Conservation (phyloP, 441 rosid genomes). For the Heliophila coronopifolia region DNA sequence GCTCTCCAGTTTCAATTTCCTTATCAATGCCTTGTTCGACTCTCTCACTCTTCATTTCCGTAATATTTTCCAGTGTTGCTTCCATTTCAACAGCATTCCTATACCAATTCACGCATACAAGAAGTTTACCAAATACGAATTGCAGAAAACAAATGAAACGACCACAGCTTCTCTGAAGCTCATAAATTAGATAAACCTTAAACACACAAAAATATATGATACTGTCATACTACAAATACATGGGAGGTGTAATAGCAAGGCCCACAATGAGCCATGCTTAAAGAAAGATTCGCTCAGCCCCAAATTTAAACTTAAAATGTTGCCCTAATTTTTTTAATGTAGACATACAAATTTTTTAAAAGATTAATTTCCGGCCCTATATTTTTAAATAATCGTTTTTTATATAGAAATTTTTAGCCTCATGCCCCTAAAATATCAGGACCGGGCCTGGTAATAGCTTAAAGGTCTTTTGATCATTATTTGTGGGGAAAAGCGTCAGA, state of each 20-base stretch:
- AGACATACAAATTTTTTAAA: no score
- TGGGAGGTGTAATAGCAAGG: no score
- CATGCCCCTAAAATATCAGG: no score
- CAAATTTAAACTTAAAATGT: no score
- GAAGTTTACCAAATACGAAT: neutral
- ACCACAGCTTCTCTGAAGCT: neutral
- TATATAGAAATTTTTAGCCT: no score
- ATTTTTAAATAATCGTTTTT: no score
- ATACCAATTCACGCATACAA: conserved; percentile 8
- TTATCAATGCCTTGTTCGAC: neutral
- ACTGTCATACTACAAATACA: neutral
- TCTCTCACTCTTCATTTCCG: conserved; percentile 13
- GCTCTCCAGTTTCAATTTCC: conserved; percentile 31
- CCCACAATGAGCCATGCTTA: no score
- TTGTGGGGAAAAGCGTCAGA: neutral
- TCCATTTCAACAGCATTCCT: conserved; percentile 33
- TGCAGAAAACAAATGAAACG: conserved; percentile 1
- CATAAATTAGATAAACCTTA: neutral
- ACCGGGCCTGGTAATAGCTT: no score
- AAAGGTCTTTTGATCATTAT: neutral
- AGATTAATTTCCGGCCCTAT: no score
- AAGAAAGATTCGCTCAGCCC: no score
- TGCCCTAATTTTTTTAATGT: no score
- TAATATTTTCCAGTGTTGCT: conserved; percentile 29
- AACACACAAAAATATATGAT: neutral